Conservation (phyloP, 1,139 yeast genomes). For the Blastobotrys indianensis region DNA sequence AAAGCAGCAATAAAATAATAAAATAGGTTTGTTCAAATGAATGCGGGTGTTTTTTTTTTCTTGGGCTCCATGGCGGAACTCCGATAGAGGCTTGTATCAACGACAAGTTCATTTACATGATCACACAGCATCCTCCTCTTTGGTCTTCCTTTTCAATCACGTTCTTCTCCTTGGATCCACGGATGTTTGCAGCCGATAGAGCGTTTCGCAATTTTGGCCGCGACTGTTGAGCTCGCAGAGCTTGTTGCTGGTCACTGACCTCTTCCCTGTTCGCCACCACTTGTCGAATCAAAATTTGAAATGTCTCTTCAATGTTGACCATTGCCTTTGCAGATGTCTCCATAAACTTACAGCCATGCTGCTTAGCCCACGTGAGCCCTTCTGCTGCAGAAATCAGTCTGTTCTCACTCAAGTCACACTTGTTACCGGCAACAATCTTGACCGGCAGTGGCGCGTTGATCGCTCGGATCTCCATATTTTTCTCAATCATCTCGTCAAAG, state of each 20-base stretch:
- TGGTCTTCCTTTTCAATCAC: conserved; percentile 1
- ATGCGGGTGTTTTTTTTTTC: too few relatives aligned
- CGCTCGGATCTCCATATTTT: conserved; percentile 54
- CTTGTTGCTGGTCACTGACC: not conserved
- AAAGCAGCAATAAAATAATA: too few relatives aligned
- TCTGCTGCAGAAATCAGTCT: conserved; percentile 77
- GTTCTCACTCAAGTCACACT: conserved; percentile 62
- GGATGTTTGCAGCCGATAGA: conserved; percentile 11
- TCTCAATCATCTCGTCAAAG: conserved; percentile 76
- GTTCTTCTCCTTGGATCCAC: conserved; percentile 1
- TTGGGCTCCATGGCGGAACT: too few relatives aligned
- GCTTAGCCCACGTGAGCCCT: conserved; percentile 70
- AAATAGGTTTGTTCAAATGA: too few relatives aligned
- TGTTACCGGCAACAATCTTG: conserved; percentile 34
- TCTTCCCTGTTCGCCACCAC: conserved; percentile 33
- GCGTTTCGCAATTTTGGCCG: conserved; percentile 14
- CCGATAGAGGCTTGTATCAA: too few relatives aligned
- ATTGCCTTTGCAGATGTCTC: conserved; percentile 89
- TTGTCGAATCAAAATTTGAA: conserved; percentile 60
- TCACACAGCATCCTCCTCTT: conserved; percentile 6
- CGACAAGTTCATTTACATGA: not conserved
- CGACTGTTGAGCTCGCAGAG: conserved; percentile 8
- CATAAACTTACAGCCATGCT: conserved; percentile 69
- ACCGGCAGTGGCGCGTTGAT: conserved; percentile 25
- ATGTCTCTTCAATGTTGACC: conserved; percentile 85